Base-by-base conservation (phyloP, 495 filamentous ascomycete species). In the Penicillium herquei region DNA sequence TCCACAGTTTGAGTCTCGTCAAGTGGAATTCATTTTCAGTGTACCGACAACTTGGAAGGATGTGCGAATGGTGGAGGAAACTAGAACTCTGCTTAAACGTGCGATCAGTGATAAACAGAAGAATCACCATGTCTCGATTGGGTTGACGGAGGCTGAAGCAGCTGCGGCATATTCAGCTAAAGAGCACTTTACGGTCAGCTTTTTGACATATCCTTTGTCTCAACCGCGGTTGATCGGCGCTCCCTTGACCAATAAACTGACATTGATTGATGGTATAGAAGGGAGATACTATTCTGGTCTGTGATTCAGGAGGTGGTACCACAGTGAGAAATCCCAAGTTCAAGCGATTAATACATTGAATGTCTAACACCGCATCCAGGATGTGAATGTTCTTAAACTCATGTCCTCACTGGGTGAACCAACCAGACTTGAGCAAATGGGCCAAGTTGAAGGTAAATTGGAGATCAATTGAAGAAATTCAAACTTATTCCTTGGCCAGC, bases 71-170 rank as follows among this genome's bases (percentile, higher is more conserved):
- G 77, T 89, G 42, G 80, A 84, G 61, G 69, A 76, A 51, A 87
- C 82, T 50, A 73, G 77, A 56, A 55, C 51, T 7, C 73, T 83
- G 21, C 75, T 86, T 18, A 48, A 68, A 16, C 57, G 64, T 5
- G 81, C 81, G 4, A 81, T 85, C 3, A 82, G 81, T 61, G 78
- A 78, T 7, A 57, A 76, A 37, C 70, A 71, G 2, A 49, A 53
- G 0, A 65, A 65, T 14, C 81, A 86, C 64, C 69, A 65, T 6
- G 79, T 78, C 1, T 64, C 58, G n/a, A 83, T 89, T 40, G 82
- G 83, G n/a, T 64, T 88, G 13, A 89, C 86, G 0, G 86, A 89
- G 63, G 84, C 85, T 4, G 85, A 88, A 64, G 85, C 85, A 5
- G 85, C 85, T 7, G 86, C 86, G 11, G 83, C 87, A 0, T 78